Evolutionary conservation across 306 rosid genomes (phyloP), one percentile per base, ranked within the genome.

Genomic region (Canavalia ensiformis): DNA sequence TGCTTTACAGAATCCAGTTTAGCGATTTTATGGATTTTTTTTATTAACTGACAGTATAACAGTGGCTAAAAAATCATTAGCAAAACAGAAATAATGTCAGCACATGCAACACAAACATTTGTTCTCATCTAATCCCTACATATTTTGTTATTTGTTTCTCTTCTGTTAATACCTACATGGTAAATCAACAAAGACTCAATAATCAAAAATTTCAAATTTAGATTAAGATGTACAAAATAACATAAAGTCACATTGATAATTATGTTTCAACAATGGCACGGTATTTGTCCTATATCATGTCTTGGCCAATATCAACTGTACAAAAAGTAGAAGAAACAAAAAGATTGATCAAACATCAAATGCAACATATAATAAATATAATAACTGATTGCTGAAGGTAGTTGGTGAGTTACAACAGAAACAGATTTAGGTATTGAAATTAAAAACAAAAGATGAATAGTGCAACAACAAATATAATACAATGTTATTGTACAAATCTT

Each of bases 361-460:
- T 47, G 72, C 9, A 41, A 52, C n/a, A 54, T 28, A 12, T 30
- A 57, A 45, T 33, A 47, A 79, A 58, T 5, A 35, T 39, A 39
- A 54, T 18, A 18, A 18, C 54, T 54, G 35, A 10, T 46, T 31
- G 8, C 68, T 50, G 18, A 58, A 45, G 45, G 56, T 31, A 37
- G 13, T 8, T 6, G 60, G 4, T 67, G 11, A 45, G 62, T 42
- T 30, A 8, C 46, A 41, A 47, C 33, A 18, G 52, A 64, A 63
- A 64, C 63, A 63, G 44, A 44, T 29, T 70, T 31, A n/a, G 8
- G 8, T 18, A 30, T 63, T 72, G 74, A 63, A 39, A 41, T 29
- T 30, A 74, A 34, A 41, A 42, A 51, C 47, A 37, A 62, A 50
- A 18, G 30, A 1, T 52, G 8, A 51, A 34, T 10, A 35, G 66